Evolutionary conservation across 352 stramenopile species (phyloP), one percentile per base, ranked within the genome.

Genomic region (Blastocystis sp.): DNA sequence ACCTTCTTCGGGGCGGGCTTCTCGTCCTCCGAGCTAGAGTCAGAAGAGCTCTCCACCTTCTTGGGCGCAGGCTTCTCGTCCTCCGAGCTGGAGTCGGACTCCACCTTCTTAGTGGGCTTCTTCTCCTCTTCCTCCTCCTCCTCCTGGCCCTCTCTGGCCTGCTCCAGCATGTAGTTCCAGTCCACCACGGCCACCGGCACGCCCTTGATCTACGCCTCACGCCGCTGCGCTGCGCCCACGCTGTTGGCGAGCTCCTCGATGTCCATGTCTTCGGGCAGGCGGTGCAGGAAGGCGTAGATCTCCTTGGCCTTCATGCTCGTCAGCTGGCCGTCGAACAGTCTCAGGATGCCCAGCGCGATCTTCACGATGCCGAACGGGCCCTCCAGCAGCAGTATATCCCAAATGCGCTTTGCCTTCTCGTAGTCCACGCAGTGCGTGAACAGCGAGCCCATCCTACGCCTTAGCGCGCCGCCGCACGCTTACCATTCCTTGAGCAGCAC

Each of bases 341-440:
- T 84, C 52, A 84, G 45, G 43, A 84, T 84, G 48, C 74, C 74
- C 40, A 61, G 60, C 21, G 78, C 40, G 52, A 88, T 88, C 61
- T 88, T 88, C 17, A 79, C 64, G 28, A 88, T 53, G 34, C 64
- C 78, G 59, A 79, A 88, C 2, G 23, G n/a, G n/a, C 78, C 78
- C 60, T 88, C 78, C 21, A 88, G 52, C 41, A 88, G 52, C 19
- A 79, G 53, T 23, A 88, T 88, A 78, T 88, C 78, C 78, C 78
- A 88, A 21, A 88, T 40, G 28, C 78, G 41, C 45, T 88, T 88
- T 4, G 78, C 67, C 43, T 79, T 76, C 60, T 88, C 78, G 52
- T 77, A 88, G 74, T 67, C 56, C 10, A 84, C 74, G 61, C 74
- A 84, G 38, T 56, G 74, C 59, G 74, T 84, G 53, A 84, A 84